A percentile compares a stretch with the other conserved stretches of the same genome.
phyloP scores from a whole-genome alignment of 2,329 filamentous ascomycete species.

The Escovopsis sp. region DNA sequence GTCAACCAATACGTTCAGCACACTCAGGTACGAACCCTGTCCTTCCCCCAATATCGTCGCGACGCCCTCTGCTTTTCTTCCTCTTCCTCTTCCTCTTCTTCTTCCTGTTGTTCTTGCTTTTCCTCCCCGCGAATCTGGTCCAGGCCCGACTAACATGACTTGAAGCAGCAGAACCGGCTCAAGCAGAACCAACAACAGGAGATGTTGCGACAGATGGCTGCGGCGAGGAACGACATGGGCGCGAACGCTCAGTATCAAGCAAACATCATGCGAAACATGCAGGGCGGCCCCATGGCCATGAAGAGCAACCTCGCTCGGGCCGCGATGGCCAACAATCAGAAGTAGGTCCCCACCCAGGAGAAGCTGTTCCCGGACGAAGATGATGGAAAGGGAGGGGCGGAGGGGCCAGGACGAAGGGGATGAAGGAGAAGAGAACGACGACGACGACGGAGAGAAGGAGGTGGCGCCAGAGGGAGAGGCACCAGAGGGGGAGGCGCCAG shows the following conservation, averaged over 20 bases:
- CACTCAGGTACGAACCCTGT: constrained; percentile 49
- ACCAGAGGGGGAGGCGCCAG: too few relatives aligned
- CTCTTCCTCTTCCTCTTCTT: too few relatives aligned
- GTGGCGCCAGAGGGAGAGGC: too few relatives aligned
- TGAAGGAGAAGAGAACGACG: too few relatives aligned
- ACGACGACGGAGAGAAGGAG: too few relatives aligned
- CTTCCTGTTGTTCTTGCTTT: too few relatives aligned
- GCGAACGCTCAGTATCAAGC: constrained; percentile 28
- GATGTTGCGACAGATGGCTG: constrained; percentile 50
- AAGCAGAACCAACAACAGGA: constrained; percentile 65
- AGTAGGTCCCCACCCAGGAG: constrained; percentile 32
- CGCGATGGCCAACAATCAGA: constrained; percentile 65
- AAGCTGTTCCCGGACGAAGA: background rate
- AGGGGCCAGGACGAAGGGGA: too few relatives aligned
- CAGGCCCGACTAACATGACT: background rate
- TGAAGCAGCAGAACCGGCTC: constrained; percentile 50
- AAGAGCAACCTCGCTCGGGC: constrained; percentile 53
- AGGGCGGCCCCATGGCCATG: constrained; percentile 40
- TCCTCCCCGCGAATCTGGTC: too few relatives aligned
- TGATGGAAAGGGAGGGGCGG: too few relatives aligned
- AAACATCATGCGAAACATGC: constrained; percentile 53
- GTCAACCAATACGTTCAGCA: constrained; percentile 67
- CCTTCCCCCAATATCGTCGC: background rate
- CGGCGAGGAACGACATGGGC: too few relatives aligned
- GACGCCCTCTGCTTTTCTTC: too few relatives aligned